Evolutionary conservation across 441 rosid species (phyloP), one percentile per base, ranked within the genome.

Genomic region (Manihot esculenta): DNA sequence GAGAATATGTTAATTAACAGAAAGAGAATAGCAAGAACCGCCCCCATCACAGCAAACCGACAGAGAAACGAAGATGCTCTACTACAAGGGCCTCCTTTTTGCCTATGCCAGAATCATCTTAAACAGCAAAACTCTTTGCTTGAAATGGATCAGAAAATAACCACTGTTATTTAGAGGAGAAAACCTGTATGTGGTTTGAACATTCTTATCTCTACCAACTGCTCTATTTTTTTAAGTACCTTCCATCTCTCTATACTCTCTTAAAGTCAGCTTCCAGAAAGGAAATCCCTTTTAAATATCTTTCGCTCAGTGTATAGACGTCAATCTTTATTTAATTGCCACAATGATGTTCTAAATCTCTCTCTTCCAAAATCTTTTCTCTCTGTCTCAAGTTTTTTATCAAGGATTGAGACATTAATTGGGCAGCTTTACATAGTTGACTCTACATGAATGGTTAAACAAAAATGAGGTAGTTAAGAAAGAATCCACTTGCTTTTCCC

Each of bases 251-350:
- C n/a, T 50, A 70, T 33, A 61, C 61, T 20, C 38, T 42, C 50
- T 44, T 10, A 55, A 72, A 57, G 66, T 71, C 75, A 79, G 72
- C 79, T 80, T 59, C 79, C 77, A 71, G 74, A 74, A 68, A 73
- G 62, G 72, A 68, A 69, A 51, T 67, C 53, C 47, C 64, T 71
- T 66, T 72, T 60, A 42, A 41, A 23, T 20, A 33, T 13, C 24
- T 68, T 50, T 62, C 63, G 3, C 45, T 55, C 62, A 50, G 47
- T 30, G 44, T 38, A 47, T 44, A 15, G 57, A 35, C 14, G 18
- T 50, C 12, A 33, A 20, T 21, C 15, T 35, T 30, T 35, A 35
- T 30, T 15, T 21, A 18, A 30, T 53, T 26, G 17, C 41, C 67
- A 47, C 48, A 27, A 48, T 57, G 44, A 14, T 60, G 15, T 44